Percentiles rank a stretch among this genome's conserved stretches.
Evolutionary conservation across 768 basidiomycete species (phyloP).

Genomic region (Chalciporus pseudorubinellus): DNA sequence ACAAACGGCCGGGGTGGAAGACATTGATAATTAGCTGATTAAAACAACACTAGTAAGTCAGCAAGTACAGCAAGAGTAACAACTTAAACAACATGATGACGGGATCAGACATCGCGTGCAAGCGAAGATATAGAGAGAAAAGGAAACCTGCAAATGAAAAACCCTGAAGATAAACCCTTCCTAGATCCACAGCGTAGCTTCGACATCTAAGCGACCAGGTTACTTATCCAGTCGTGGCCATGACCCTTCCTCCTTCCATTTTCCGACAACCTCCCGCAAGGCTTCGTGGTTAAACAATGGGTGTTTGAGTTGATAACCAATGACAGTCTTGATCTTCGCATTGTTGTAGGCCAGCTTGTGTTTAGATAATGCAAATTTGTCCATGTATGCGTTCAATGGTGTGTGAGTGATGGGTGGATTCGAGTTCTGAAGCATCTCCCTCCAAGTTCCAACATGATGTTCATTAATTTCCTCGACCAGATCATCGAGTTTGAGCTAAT

Average conservation of each 20-base stretch:
- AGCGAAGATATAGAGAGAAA: constrained; percentile 4
- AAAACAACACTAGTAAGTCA: constrained; percentile 26
- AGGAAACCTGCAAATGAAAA: constrained; percentile 13
- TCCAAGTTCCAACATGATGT: constrained; percentile 79
- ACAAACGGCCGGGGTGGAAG: neutral
- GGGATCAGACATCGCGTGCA: constrained; percentile 14
- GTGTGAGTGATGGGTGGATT: constrained; percentile 70
- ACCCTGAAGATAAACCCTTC: constrained; percentile 15
- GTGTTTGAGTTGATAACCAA: constrained; percentile 63
- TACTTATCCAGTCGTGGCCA: constrained; percentile 28
- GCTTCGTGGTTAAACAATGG: constrained; percentile 62
- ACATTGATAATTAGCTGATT: constrained; percentile 18
- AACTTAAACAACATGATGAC: constrained; percentile 2
- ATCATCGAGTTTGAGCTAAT: constrained; percentile 64
- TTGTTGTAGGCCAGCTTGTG: constrained; percentile 68
- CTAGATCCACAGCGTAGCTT: constrained; percentile 10
- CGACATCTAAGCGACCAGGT: neutral
- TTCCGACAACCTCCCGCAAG: constrained; percentile 69
- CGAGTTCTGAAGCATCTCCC: constrained; percentile 71
- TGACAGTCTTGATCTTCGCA: constrained; percentile 67
- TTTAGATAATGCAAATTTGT: constrained; percentile 67
- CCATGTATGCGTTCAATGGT: constrained; percentile 77
- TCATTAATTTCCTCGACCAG: constrained; percentile 82
- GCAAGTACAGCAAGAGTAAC: constrained; percentile 25
- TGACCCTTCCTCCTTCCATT: constrained; percentile 72